Evolutionary conservation across 768 basidiomycete genomes (phyloP), one percentile per base, ranked within the genome.

Genomic region (Phaeolepiota aurea): DNA sequence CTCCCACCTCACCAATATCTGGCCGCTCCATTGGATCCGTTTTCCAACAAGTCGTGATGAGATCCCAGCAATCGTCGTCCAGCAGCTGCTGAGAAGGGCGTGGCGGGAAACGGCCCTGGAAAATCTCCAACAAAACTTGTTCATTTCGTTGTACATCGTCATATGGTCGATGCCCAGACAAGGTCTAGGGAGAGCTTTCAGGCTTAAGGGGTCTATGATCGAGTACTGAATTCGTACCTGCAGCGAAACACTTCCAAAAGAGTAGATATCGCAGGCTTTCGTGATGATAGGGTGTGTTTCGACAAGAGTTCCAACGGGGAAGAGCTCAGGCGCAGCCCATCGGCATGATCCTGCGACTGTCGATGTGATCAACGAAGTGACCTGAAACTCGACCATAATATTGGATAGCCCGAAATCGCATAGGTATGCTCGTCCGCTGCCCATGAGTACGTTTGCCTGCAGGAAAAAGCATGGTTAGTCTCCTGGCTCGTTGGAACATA

Each of bases 81-180:
- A 35, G 33, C 7, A 35, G 12, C 9, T 7, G 33, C 18, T 35
- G 7, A 9, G 18, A 9, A 5, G 33, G 33, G 5, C 33, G 12
- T 9, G 33, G 15, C 5, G 33, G 33, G 15, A n/a, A 15, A n/a
- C 33, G 33, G 9, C 33, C 33, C 18, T 7, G 15, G n/a, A 35
- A n/a, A 7, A 35, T n/a, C 15, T 35, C 33, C 15, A 35, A 9
- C 18, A 35, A 15, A 19, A 35, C 33, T 15, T 19, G 33, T n/a
- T n/a, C 33, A 35, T 35, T n/a, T 19, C 33, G 5, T n/a, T 35
- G 33, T 7, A 35, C 15, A 15, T 35, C 18, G 7, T 19, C 12
- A 35, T n/a, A 35, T 35, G 33, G 33, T 35, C 12, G 7, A n/a
- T 35, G n/a, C 15, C 33, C 33, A 19, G 33, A 35, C 9, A 35